Evolutionary conservation across 768 basidiomycete genomes (phyloP), one percentile per base, ranked within the genome.

Genomic region (Hygrophorus pudorinus): DNA sequence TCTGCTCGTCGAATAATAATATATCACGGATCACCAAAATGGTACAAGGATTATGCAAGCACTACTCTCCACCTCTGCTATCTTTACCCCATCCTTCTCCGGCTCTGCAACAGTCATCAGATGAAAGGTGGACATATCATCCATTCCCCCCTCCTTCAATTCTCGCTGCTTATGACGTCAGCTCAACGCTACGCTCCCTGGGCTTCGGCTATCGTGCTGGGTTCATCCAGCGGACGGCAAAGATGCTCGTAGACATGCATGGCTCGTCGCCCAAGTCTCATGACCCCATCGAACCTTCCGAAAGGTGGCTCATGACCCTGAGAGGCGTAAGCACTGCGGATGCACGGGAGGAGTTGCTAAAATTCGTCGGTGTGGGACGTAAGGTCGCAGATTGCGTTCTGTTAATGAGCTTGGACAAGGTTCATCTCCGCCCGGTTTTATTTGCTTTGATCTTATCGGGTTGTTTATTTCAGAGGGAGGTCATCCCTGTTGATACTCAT

Each of bases 1-100:
- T 99, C 51, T 98, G 94, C 58, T 96, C 92, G 2, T 88, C 90
- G 2, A 97, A 97, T 56, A 98, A 98, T 60, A 92, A 98, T 54
- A 98, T 99, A 41, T 65, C 78, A 4, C 85, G 96, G 5, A 99
- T 99, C 54, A 85, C 89, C 12, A 86, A 85, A 46, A 92, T 98
- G 85, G 80, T 98, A 21, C 83, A 88, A 48, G 72, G 76, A 14
- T 75, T 98, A 11, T 89, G 87, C 59, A 71, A 63, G 13, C 70
- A 84, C 16, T 96, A 80, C 56, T 91, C 91, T 1, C 69, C 78
- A 10, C 65, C 77, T 17, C 66, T 93, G 12, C 58, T 92, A 21
- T 70, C 75, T 2, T 57, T 66, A 27, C 53, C 65, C 4, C 62
- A 68, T 39, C 60, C 63, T 17, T 57, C 55, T 13, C 32, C 31